A percentile compares a stretch with the other conserved stretches of the same genome.
Conservation (phyloP, 2,329 filamentous ascomycete species). For the Monilinia aucupariae region DNA sequence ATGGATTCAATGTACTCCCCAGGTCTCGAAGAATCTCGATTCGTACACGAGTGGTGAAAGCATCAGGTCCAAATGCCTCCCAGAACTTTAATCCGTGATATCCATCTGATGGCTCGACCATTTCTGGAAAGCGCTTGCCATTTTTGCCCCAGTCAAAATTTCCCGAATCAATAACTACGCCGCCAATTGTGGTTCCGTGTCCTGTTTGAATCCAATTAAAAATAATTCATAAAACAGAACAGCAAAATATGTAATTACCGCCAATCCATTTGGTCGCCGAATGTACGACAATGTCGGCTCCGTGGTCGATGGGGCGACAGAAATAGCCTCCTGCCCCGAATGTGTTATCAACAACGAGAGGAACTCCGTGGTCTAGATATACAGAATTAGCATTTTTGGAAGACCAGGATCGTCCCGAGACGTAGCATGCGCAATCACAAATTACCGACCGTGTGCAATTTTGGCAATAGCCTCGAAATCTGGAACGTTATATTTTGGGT, state of each 20-base stretch:
- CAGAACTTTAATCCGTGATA: conserved; percentile 94
- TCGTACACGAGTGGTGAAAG: conserved; percentile 77
- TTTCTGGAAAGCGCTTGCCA: conserved; percentile 83
- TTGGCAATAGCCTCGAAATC: conserved; percentile 83
- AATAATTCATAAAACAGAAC: neutral
- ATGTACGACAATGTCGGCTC: conserved; percentile 89
- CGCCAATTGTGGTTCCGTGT: conserved; percentile 85
- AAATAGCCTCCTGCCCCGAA: conserved; percentile 91
- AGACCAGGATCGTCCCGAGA: neutral
- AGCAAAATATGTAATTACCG: neutral
- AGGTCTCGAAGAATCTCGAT: conserved; percentile 88
- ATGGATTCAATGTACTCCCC: conserved; percentile 77
- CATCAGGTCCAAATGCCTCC: conserved; percentile 78
- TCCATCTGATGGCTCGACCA: conserved; percentile 79
- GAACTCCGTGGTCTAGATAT: conserved; percentile 43
- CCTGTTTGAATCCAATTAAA: conserved; percentile 40
- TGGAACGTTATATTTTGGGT: conserved; percentile 90
- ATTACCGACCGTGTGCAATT: conserved; percentile 56
- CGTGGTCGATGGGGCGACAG: conserved; percentile 77
- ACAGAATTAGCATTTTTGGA: neutral
- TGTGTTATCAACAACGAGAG: conserved; percentile 75
- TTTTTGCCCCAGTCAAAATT: conserved; percentile 92
- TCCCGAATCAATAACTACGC: conserved; percentile 79
- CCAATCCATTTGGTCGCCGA: conserved; percentile 96
- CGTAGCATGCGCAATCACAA: neutral